These are phyloP conservation scores for Vickermania spadyakhi DNA, from an alignment of 208 protist genomes.

Conservation along the genomic window DNA sequence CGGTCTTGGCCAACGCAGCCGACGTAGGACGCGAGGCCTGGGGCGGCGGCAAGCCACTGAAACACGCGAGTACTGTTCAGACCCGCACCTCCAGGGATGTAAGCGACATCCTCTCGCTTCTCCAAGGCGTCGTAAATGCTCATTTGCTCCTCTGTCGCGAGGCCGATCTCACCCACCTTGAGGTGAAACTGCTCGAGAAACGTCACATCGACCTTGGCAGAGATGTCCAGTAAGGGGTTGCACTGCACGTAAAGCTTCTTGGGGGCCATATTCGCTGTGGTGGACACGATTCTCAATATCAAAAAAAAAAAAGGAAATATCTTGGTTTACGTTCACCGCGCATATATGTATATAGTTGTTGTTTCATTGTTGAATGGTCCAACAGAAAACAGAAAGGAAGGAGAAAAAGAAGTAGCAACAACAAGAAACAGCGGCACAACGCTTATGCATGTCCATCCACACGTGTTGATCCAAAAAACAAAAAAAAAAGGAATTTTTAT, in stretches of 20 bases:
- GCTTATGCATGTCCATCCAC: no score
- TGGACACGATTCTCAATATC: conserved; percentile 7
- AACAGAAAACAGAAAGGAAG: no score
- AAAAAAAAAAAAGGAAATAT: conserved; percentile 8
- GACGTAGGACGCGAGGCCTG: conserved; percentile 68
- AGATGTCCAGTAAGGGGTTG: conserved; percentile 99
- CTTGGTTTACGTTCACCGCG: no score
- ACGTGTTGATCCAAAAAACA: no score
- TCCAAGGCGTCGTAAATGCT: conserved; percentile 89
- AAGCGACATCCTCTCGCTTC: conserved; percentile 72
- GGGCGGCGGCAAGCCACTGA: conserved; percentile 85
- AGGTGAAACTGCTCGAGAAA: conserved; percentile 92
- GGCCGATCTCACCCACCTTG: conserved; percentile 66
- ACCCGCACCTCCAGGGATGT: conserved; percentile 96
- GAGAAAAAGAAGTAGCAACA: no score
- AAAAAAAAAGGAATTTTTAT: no score
- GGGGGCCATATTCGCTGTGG: conserved; percentile 4
- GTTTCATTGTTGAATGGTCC: no score
- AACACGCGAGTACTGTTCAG: conserved; percentile 96
- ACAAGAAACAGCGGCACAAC: no score
- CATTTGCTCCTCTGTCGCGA: conserved; percentile 92
- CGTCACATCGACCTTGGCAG: conserved; percentile 80
- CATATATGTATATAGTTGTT: no score
- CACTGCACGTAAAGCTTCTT: conserved; percentile 78
- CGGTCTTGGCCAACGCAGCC: conserved; percentile 95